Evolutionary conservation across 345 rosid species (phyloP).

Genomic region (Citrus mangshanensis): DNA sequence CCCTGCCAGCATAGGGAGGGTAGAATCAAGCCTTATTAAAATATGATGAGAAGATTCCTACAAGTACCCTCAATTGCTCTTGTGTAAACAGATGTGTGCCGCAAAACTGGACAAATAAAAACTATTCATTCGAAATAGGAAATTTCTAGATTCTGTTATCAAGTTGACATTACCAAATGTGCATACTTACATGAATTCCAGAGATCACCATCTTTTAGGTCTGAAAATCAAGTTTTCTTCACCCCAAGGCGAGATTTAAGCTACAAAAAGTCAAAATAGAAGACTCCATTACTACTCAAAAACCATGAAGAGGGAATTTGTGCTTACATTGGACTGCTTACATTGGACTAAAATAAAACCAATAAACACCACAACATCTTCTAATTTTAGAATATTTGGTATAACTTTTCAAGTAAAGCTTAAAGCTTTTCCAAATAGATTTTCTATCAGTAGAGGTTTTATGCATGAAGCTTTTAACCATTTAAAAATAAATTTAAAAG

Average conservation of each 20-base stretch:
- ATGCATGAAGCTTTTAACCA: background rate
- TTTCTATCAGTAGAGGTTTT: background rate
- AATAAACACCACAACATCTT: background rate
- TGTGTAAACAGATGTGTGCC: background rate
- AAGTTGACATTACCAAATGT: background rate
- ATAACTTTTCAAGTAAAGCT: background rate
- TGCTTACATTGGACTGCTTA: background rate
- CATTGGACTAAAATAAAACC: background rate
- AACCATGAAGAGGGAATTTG: background rate
- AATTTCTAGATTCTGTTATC: background rate
- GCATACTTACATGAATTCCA: background rate
- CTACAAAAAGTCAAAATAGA: background rate
- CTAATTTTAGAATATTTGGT: background rate
- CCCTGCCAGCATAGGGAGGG: background rate
- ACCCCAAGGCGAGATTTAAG: background rate
- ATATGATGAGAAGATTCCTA: background rate
- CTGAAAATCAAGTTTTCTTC: background rate
- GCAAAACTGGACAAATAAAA: background rate
- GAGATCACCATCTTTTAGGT: background rate
- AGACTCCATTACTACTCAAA: background rate
- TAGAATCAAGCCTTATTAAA: background rate
- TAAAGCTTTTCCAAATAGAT: too few relatives aligned
- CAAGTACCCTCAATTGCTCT: background rate
- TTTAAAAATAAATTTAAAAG: too few relatives aligned
- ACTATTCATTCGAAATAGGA: background rate